These are phyloP conservation scores for Petasospora fabianii DNA, from an alignment of 1,139 yeast species.

Conservation along the genomic window DNA sequence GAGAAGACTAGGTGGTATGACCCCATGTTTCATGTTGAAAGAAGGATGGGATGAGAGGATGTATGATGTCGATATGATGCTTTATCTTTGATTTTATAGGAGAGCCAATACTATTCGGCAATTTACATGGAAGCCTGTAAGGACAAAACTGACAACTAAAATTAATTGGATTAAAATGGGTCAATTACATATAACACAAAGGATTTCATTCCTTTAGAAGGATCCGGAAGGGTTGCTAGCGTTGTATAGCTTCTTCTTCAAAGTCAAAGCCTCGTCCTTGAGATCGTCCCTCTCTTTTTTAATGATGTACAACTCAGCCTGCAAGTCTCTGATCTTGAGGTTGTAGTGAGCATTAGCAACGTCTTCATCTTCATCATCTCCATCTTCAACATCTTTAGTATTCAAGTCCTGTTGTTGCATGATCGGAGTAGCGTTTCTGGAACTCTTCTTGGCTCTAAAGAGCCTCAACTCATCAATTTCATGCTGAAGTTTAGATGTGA, in stretches of 20 bases:
- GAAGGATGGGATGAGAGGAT: slow-evolving; percentile 8
- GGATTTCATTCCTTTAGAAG: too few relatives aligned
- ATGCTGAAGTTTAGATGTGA: slow-evolving; percentile 51
- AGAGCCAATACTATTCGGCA: too few relatives aligned
- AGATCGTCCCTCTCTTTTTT: slow-evolving; percentile 82
- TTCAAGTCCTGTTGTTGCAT: slow-evolving; percentile 21
- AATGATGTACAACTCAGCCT: slow-evolving; percentile 77
- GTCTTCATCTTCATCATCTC: slow-evolving; percentile 46
- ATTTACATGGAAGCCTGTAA: too few relatives aligned
- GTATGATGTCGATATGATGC: not conserved
- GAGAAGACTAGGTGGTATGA: too few relatives aligned
- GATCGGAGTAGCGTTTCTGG: slow-evolving; percentile 32
- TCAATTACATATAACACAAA: too few relatives aligned
- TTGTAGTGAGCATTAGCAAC: slow-evolving; percentile 65
- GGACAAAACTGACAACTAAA: too few relatives aligned
- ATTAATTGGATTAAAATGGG: too few relatives aligned
- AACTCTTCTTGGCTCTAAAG: slow-evolving; percentile 37
- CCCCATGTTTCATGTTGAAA: slow-evolving; percentile 10
- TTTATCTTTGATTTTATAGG: too few relatives aligned
- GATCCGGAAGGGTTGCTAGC: slow-evolving; percentile 16
- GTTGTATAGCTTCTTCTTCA: slow-evolving; percentile 54
- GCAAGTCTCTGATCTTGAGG: slow-evolving; percentile 74
- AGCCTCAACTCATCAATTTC: slow-evolving; percentile 70
- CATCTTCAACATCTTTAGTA: slow-evolving; percentile 19
- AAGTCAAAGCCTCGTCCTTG: slow-evolving; percentile 55